These are phyloP conservation scores for Antrodiella citrinella DNA, from an alignment of 768 basidiomycete species.

Conservation along the genomic window DNA sequence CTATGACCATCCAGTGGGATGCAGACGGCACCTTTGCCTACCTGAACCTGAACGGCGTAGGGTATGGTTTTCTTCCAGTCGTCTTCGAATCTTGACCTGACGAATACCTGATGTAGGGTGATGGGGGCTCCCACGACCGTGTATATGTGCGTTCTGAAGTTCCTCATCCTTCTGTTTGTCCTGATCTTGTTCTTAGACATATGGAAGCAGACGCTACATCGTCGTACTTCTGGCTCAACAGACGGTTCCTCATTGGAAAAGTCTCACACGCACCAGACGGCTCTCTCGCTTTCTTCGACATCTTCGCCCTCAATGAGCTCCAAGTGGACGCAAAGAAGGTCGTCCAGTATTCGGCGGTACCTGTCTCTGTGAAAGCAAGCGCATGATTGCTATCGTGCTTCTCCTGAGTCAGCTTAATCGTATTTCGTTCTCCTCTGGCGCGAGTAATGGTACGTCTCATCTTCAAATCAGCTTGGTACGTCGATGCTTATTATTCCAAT, in stretches of 20 bases:
- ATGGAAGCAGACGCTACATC: background rate
- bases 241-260: background rate
- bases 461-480: too few species aligned
- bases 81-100: background rate
- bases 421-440: too few species aligned
- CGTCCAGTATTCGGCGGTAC: too few species aligned
- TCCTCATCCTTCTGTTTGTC: background rate
- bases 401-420: too few species aligned
- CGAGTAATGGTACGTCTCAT: too few species aligned
- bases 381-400: too few species aligned
- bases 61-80: background rate
- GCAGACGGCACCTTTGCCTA: background rate
- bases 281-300: background rate
- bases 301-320: background rate
- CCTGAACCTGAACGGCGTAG: background rate
- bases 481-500: too few species aligned
- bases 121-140: background rate
- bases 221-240: background rate
- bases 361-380: too few species aligned
- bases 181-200: background rate
- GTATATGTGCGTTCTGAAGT: background rate
- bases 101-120: background rate
- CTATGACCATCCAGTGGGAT: background rate
- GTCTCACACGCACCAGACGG: background rate
- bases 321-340: background rate